These are phyloP conservation scores for Aspergillus uvarum DNA, from an alignment of 2,329 filamentous ascomycete species.

Conservation along the genomic window DNA sequence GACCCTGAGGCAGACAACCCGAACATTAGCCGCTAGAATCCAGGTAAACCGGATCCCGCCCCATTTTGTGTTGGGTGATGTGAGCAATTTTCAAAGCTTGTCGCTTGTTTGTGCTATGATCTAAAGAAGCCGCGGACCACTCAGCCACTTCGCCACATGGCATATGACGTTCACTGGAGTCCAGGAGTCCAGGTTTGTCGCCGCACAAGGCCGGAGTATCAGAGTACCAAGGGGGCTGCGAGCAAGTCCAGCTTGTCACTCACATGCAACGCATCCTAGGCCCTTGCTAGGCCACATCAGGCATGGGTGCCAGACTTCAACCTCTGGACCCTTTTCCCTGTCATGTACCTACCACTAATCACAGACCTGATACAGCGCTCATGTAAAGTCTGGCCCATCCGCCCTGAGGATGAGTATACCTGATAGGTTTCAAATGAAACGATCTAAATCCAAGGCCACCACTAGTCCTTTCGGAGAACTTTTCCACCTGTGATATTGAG, in stretches of 20 bases:
- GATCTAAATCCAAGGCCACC: neutral
- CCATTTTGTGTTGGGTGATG: neutral
- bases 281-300: neutral
- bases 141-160: neutral
- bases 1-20: neutral
- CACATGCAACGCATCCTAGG: no score
- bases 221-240: neutral
- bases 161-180: neutral
- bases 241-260: no score
- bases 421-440: neutral
- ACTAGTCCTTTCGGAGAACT: conserved; percentile 4
- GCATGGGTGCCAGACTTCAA: neutral
- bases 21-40: neutral
- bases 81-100: neutral
- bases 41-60: neutral
- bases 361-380: neutral
- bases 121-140: neutral
- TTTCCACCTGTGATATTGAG: conserved; percentile 13
- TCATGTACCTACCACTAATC: neutral
- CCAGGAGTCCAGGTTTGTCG: neutral
- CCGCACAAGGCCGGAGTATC: neutral
- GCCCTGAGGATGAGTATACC: neutral
- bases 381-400: neutral
- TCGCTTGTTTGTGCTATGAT: neutral
- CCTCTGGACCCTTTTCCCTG: neutral